Conservation (phyloP, 495 filamentous ascomycete genomes). For the Neurospora tetrasperma region DNA sequence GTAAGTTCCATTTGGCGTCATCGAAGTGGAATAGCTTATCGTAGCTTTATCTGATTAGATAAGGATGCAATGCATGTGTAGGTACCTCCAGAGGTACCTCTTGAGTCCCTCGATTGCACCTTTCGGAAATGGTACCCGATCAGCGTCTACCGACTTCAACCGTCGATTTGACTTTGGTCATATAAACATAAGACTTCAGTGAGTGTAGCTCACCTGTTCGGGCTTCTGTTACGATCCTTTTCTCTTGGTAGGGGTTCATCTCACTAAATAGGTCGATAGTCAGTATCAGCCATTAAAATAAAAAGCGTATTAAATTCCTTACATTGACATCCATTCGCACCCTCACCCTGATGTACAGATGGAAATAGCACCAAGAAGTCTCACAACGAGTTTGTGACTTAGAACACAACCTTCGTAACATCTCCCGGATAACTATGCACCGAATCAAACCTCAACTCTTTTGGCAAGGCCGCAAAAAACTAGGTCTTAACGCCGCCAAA, state of each 20-base stretch:
- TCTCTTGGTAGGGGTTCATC: not conserved
- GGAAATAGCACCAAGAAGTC: not conserved
- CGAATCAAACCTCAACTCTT: constrained; percentile 55
- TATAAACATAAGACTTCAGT: not conserved
- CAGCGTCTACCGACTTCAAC: not conserved
- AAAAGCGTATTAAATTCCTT: not conserved
- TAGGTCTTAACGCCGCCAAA: constrained; percentile 49
- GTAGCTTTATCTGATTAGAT: not conserved
- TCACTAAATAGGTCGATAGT: not conserved
- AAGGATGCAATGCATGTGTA: not conserved
- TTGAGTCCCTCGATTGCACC: not conserved
- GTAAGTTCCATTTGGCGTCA: not conserved
- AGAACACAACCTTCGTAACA: not conserved
- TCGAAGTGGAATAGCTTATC: not conserved
- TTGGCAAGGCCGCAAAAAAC: constrained; percentile 39
- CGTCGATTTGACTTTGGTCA: not conserved
- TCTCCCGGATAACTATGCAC: constrained; percentile 47
- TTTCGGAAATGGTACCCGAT: not conserved
- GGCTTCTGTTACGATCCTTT: not conserved
- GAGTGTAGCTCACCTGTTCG: not conserved
- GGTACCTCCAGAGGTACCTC: too few species aligned
- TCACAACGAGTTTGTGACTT: too few species aligned
- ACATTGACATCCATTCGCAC: not conserved
- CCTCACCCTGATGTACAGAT: not conserved
- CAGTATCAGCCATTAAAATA: not conserved